These are phyloP conservation scores for Phaeotremella fagi DNA, from an alignment of 768 basidiomycete species.

Conservation along the genomic window DNA sequence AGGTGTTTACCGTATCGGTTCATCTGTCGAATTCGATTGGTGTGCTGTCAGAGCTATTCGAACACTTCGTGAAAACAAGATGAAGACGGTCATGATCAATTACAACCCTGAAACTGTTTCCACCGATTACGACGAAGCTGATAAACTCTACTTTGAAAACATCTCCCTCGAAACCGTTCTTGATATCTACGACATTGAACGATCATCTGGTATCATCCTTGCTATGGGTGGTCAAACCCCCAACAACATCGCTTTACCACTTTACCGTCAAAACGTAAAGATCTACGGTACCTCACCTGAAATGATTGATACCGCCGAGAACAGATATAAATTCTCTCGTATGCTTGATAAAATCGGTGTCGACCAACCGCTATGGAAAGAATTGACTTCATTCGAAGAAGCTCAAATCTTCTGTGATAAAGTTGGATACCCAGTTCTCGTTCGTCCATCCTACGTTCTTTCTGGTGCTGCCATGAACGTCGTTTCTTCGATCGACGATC, in stretches of 20 bases:
- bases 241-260: conserved; percentile 93
- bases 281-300: conserved; percentile 98
- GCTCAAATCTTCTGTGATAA: conserved; percentile 83
- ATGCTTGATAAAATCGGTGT: conserved; percentile 96
- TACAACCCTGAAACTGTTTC: conserved; percentile 99
- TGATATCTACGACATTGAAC: conserved; percentile 91
- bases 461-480: conserved; percentile 99
- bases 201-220: conserved; percentile 82
- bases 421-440: conserved; percentile 92
- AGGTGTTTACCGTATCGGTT: conserved; percentile 97
- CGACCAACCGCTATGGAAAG: conserved; percentile 96
- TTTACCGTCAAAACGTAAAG: conserved; percentile 96
- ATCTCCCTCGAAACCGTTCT: conserved; percentile 94
- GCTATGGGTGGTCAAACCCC: conserved; percentile 99
- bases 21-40: conserved; percentile 99
- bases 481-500: conserved; percentile 85
- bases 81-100: conserved; percentile 98
- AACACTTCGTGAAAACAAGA: conserved; percentile 87
- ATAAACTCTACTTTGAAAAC: conserved; percentile 97
- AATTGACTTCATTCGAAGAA: conserved; percentile 83
- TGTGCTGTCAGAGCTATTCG: conserved; percentile 96
- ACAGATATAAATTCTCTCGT: conserved; percentile 98
- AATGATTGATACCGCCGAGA: conserved; percentile 99
- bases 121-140: conserved; percentile 98
- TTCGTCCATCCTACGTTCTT: conserved; percentile 96